A percentile compares a stretch with the other conserved stretches of the same genome.
Evolutionary conservation across 257 asterid species (phyloP).

Genomic region (Plantago ovata): DNA sequence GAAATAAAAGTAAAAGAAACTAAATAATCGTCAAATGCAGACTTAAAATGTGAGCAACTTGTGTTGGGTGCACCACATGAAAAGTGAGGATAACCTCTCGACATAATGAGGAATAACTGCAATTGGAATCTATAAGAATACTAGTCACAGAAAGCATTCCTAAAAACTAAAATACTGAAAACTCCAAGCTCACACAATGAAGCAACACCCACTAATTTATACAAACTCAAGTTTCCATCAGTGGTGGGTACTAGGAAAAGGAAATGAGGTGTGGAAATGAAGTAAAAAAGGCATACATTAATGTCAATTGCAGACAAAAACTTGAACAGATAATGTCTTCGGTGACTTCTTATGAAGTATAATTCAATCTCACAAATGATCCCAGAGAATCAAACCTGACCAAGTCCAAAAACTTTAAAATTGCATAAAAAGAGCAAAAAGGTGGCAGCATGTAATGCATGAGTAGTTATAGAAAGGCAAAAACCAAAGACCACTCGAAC

Average conservation of each 20-base stretch:
- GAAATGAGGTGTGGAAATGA: neutral
- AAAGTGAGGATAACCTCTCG: too few species aligned
- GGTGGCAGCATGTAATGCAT: neutral
- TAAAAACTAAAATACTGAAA: too few species aligned
- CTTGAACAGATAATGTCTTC: neutral
- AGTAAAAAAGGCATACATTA: neutral
- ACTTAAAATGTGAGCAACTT: too few species aligned
- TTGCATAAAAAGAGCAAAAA: neutral
- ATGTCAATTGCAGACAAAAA: neutral
- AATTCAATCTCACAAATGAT: neutral
- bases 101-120: too few species aligned
- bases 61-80: too few species aligned
- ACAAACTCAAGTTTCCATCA: too few species aligned
- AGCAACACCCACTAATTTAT: too few species aligned
- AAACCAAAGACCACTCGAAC: neutral
- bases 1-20: neutral
- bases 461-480: neutral
- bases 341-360: neutral
- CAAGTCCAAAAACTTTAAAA: neutral
- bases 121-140: too few species aligned
- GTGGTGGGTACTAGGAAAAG: neutral
- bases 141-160: too few species aligned
- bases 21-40: neutral
- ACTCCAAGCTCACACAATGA: too few species aligned
- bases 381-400: neutral